These are phyloP conservation scores for Tylopilus plumbeoviolaceoides DNA, from an alignment of 768 basidiomycete species.

Conservation along the genomic window DNA sequence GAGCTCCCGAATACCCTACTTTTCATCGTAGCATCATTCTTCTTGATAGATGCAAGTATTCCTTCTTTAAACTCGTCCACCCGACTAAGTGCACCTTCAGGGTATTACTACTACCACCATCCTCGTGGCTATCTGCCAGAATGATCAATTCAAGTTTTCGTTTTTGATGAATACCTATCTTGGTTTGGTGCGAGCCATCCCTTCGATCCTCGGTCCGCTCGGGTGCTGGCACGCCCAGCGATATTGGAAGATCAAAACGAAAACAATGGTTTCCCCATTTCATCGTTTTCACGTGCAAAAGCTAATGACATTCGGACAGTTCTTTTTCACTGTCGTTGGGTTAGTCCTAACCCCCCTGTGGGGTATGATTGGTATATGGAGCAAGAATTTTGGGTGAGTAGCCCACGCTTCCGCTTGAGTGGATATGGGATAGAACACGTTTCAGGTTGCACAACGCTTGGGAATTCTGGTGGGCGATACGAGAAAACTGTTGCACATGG, in stretches of 20 bases:
- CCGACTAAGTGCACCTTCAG: constrained; percentile 32
- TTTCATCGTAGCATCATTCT: constrained; percentile 72
- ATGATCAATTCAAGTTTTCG: constrained; percentile 76
- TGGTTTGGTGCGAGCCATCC: constrained; percentile 70
- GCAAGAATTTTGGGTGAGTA: constrained; percentile 60
- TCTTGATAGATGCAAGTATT: constrained; percentile 65
- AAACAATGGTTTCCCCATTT: constrained; percentile 58
- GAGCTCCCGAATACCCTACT: constrained; percentile 77
- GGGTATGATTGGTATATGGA: constrained; percentile 90
- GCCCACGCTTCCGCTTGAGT: neutral
- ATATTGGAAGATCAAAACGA: constrained; percentile 75
- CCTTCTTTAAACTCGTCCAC: neutral
- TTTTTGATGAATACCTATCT: constrained; percentile 81
- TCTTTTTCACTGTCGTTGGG: constrained; percentile 70
- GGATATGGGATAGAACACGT: neutral
- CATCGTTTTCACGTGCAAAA: neutral
- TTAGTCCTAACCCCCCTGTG: constrained; percentile 77
- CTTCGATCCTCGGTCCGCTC: constrained; percentile 66
- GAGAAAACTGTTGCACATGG: neutral
- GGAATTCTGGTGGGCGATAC: constrained; percentile 72
- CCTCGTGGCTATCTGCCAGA: constrained; percentile 71
- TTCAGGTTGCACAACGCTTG: constrained; percentile 70
- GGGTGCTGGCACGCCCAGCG: constrained; percentile 83
- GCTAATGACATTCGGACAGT: constrained; percentile 38
- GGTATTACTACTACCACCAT: constrained; percentile 81